Percentiles rank a stretch among this genome's conserved stretches.
phyloP scores from a whole-genome alignment of 305 asterid species.

The Nicotiana rustica region DNA sequence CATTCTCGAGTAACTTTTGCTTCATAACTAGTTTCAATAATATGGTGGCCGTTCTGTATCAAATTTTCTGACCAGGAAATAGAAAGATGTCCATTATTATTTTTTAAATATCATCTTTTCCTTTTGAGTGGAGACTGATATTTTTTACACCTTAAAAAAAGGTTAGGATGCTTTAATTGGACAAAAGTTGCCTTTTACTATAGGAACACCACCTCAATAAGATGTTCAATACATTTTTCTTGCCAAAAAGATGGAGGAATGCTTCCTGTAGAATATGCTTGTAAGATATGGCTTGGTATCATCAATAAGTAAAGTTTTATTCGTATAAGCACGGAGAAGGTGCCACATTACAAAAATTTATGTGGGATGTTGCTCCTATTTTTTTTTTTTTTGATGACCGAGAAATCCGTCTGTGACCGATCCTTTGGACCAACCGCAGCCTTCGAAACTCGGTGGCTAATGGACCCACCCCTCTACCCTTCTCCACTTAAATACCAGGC shows the following conservation, averaged over 20 bases:
- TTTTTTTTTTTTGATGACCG: too few relatives aligned
- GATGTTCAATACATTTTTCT: neutral
- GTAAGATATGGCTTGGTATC: slow-evolving; percentile 27
- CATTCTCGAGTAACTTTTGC: slow-evolving; percentile 10
- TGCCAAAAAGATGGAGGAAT: slow-evolving; percentile 23
- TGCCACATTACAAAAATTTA: neutral
- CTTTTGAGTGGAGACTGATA: slow-evolving; percentile 23
- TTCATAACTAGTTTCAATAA: slow-evolving; percentile 5
- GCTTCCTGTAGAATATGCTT: slow-evolving; percentile 26
- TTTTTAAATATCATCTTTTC: neutral
- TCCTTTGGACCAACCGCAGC: too few relatives aligned
- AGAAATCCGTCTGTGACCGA: too few relatives aligned
- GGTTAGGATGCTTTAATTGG: neutral
- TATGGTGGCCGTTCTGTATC: slow-evolving; percentile 19
- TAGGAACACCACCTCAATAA: slow-evolving; percentile 11
- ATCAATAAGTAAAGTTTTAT: neutral
- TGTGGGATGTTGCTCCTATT: neutral
- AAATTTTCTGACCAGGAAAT: slow-evolving; percentile 8
- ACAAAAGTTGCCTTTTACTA: neutral
- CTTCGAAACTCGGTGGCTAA: too few relatives aligned
- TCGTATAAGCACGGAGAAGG: neutral
- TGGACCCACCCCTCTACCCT: too few relatives aligned
- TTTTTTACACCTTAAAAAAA: neutral
- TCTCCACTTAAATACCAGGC: too few relatives aligned
- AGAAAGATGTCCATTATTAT: slow-evolving; percentile 19